These are phyloP conservation scores for Trichoderma breve DNA, from an alignment of 2,329 filamentous ascomycete species.

Conservation along the genomic window DNA sequence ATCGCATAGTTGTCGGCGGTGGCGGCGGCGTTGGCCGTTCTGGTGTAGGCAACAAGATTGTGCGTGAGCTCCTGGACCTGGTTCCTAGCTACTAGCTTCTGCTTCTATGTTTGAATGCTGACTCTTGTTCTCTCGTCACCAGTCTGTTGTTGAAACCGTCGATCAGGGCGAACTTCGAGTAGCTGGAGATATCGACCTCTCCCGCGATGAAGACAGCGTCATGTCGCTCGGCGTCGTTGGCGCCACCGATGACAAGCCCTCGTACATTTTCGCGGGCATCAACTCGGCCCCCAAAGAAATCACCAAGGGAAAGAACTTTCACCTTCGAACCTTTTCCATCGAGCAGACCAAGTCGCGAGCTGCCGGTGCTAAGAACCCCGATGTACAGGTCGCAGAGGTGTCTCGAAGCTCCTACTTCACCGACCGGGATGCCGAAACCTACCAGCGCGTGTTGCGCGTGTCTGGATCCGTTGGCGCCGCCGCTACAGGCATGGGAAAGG, in stretches of 20 bases:
- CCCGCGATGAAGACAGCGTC: slow-evolving; percentile 83
- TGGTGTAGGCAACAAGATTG: slow-evolving; percentile 85
- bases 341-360: slow-evolving; percentile 37
- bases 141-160: slow-evolving; percentile 72
- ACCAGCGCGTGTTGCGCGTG: slow-evolving; percentile 59
- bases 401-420: slow-evolving; percentile 54
- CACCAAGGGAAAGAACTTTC: slow-evolving; percentile 74
- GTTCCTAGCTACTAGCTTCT: neutral
- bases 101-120: neutral
- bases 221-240: slow-evolving; percentile 71
- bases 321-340: slow-evolving; percentile 75
- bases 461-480: slow-evolving; percentile 70
- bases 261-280: slow-evolving; percentile 68
- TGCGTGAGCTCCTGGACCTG: slow-evolving; percentile 41
- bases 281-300: slow-evolving; percentile 75
- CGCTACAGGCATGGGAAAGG: slow-evolving; percentile 72
- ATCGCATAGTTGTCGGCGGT: slow-evolving; percentile 76
- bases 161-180: slow-evolving; percentile 61
- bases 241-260: slow-evolving; percentile 54
- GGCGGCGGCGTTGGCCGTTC: slow-evolving; percentile 80
- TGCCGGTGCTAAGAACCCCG: slow-evolving; percentile 30
- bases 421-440: slow-evolving; percentile 49
- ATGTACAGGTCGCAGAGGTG: slow-evolving; percentile 48
- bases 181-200: slow-evolving; percentile 71
- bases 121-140: neutral